phyloP scores from a whole-genome alignment of 129 eudicot genomes.

The Escallonia herrerae region DNA sequence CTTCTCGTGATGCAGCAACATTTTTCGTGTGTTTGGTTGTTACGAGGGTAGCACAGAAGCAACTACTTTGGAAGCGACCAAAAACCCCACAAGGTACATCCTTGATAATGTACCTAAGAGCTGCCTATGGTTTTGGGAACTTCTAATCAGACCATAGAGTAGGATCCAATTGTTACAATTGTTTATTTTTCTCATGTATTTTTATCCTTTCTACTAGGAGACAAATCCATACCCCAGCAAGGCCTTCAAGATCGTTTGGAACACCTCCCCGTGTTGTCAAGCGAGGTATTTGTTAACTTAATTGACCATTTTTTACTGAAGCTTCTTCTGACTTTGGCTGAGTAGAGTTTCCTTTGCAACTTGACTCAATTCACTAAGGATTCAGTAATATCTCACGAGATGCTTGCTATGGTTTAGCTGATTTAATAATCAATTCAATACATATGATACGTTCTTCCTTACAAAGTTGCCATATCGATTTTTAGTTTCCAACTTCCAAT shows the following conservation, averaged over 20 bases:
- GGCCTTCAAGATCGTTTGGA: constrained; percentile 57
- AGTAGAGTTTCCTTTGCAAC: too few species aligned
- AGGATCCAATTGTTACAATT: constrained; percentile 2
- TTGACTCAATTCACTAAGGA: too few species aligned
- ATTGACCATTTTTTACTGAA: not conserved
- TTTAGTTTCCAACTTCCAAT: too few species aligned
- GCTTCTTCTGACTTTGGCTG: not conserved
- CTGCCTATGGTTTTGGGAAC: not conserved
- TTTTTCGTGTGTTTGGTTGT: constrained; percentile 86
- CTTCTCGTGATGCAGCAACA: constrained; percentile 52
- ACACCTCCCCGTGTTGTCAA: constrained; percentile 50
- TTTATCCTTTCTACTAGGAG: constrained; percentile 33
- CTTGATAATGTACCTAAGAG: not conserved
- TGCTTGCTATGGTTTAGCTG: not conserved
- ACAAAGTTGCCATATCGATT: too few species aligned
- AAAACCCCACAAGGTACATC: constrained; percentile 82
- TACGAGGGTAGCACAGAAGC: constrained; percentile 85
- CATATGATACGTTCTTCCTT: too few species aligned
- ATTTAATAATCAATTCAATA: too few species aligned
- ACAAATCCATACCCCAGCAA: constrained; percentile 70
- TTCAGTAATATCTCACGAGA: too few species aligned
- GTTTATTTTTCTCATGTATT: not conserved
- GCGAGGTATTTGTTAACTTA: constrained; percentile 44
- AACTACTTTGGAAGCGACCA: constrained; percentile 91
- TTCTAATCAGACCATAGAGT: not conserved